Evolutionary conservation across 2,329 filamentous ascomycete genomes (phyloP).

Genomic region (Raffaelea albimanens): DNA sequence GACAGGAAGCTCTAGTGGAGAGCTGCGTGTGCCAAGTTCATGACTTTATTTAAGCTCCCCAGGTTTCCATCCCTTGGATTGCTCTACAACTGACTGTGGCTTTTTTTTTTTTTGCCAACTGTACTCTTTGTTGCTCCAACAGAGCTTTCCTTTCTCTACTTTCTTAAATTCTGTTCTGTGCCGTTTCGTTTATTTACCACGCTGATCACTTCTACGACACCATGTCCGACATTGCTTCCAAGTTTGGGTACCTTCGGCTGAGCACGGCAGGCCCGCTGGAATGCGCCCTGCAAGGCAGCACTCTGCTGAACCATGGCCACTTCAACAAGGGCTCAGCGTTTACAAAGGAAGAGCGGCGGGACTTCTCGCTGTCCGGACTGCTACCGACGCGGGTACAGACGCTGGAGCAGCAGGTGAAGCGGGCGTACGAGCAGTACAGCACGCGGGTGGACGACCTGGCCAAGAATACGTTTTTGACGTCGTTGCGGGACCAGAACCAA

Average conservation of each 20-base stretch:
- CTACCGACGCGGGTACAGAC: constrained; percentile 65
- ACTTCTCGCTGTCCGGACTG: constrained; percentile 63
- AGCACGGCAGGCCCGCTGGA: constrained; percentile 38
- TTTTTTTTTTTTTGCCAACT: too few species aligned
- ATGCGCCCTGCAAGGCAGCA: constrained; percentile 38
- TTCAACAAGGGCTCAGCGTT: constrained; percentile 85
- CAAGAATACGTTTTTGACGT: constrained; percentile 84
- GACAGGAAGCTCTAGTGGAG: too few species aligned
- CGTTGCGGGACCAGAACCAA: constrained; percentile 76
- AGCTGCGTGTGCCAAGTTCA: too few species aligned
- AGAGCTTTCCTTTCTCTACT: too few species aligned
- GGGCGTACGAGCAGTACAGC: constrained; percentile 74
- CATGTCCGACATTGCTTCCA: constrained; percentile 12
- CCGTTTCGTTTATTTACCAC: too few species aligned
- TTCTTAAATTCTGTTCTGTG: too few species aligned
- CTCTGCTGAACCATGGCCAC: constrained; percentile 54
- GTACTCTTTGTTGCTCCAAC: too few species aligned
- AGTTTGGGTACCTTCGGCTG: constrained; percentile 36
- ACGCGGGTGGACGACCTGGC: constrained; percentile 54
- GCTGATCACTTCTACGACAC: not conserved
- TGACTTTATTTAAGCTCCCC: too few species aligned
- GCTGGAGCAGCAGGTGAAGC: constrained; percentile 63
- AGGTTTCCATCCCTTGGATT: too few species aligned
- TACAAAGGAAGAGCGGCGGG: constrained; percentile 53
- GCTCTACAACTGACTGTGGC: too few species aligned